Conservation (phyloP, 2,329 filamentous ascomycete species). For the Orbilia oligospora region DNA sequence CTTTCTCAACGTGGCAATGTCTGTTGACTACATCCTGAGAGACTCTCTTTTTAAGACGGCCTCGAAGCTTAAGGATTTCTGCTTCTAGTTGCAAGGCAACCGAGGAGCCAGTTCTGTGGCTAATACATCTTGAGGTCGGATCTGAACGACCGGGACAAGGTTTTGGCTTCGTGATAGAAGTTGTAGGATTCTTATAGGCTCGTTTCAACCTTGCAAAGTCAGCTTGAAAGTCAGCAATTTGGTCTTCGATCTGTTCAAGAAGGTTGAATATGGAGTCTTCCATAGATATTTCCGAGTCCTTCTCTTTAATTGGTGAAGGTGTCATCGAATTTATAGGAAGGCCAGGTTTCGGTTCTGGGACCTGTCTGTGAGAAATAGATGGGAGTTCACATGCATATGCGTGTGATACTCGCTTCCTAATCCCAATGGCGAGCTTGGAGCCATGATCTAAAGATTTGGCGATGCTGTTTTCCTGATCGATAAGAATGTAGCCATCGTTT, state of each 20-base stretch:
- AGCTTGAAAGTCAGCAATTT: constrained; percentile 4
- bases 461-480: neutral
- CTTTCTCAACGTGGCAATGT: neutral
- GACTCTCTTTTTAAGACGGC: neutral
- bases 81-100: neutral
- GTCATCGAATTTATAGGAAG: neutral
- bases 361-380: neutral
- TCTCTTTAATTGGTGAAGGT: neutral
- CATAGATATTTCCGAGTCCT: neutral
- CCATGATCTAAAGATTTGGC: neutral
- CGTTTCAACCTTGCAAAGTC: neutral
- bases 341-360: neutral
- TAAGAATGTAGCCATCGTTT: neutral
- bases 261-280: constrained; percentile 6
- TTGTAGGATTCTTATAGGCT: neutral
- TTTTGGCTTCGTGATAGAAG: neutral
- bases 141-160: neutral
- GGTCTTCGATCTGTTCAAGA: constrained; percentile 8
- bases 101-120: neutral
- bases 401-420: neutral
- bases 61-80: constrained; percentile 3
- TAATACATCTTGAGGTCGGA: neutral
- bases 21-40: too few relatives aligned
- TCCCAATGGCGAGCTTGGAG: neutral
- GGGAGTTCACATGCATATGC: neutral